Evolutionary conservation across 345 rosid species (phyloP).

Genomic region (Acer yangbiense): DNA sequence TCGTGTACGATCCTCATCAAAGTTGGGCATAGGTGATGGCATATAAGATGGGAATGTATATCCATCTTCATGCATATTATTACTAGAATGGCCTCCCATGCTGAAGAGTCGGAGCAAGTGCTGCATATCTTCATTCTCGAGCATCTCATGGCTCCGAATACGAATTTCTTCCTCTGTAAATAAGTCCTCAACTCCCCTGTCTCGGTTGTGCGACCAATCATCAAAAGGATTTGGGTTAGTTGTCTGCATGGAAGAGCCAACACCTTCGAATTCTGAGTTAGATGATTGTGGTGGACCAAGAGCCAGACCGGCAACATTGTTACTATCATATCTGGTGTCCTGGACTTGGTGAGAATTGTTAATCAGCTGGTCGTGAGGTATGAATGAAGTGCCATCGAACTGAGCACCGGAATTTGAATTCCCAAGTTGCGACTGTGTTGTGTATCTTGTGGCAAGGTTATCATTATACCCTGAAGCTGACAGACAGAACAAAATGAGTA

Average conservation of each 20-base stretch:
- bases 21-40: conserved; percentile 75
- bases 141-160: conserved; percentile 87
- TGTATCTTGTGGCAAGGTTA: conserved; percentile 46
- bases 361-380: conserved; percentile 48
- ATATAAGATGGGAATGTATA: conserved; percentile 54
- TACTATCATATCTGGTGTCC: conserved; percentile 46
- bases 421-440: conserved; percentile 52
- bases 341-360: conserved; percentile 47
- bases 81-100: conserved; percentile 68
- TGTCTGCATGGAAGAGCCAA: conserved; percentile 45
- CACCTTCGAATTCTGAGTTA: conserved; percentile 47
- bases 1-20: conserved; percentile 71
- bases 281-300: conserved; percentile 76
- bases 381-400: conserved; percentile 43
- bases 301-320: conserved; percentile 54
- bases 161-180: conserved; percentile 93
- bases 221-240: conserved; percentile 67
- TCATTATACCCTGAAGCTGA: conserved; percentile 57
- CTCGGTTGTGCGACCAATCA: conserved; percentile 74
- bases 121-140: conserved; percentile 97
- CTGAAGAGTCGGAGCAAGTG: conserved; percentile 80
- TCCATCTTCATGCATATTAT: conserved; percentile 68
- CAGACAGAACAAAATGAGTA: conserved; percentile 7
- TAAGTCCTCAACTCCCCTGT: conserved; percentile 68
- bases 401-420: conserved; percentile 56